Conservation (phyloP, 176 grass and related monocot species). For the Themeda triandra region DNA sequence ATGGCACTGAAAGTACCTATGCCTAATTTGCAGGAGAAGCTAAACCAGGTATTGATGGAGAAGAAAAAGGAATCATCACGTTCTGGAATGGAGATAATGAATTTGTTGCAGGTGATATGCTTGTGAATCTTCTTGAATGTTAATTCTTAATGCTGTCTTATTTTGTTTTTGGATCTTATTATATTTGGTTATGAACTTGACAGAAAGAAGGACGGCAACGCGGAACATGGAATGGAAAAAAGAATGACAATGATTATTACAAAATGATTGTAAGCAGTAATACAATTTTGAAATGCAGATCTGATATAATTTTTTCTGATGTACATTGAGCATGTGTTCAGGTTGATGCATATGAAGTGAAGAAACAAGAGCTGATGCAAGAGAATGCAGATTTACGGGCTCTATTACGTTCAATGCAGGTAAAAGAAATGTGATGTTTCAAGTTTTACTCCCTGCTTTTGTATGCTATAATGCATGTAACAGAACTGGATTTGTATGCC, state of each 20-base stretch:
- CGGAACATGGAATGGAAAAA: constrained; percentile 96
- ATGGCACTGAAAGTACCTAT: constrained; percentile 10
- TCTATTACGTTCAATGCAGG: constrained; percentile 94
- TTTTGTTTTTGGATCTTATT: constrained; percentile 1
- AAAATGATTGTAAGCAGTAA: constrained; percentile 91
- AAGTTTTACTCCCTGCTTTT: background rate
- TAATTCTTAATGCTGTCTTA: background rate
- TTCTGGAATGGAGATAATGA: constrained; percentile 99
- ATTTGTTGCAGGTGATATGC: constrained; percentile 75
- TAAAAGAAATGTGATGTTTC: constrained; percentile 32
- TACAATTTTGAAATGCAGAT: constrained; percentile 9
- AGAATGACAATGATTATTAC: constrained; percentile 91
- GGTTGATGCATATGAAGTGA: constrained; percentile 97
- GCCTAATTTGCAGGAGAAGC: constrained; percentile 62
- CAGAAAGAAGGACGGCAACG: constrained; percentile 95
- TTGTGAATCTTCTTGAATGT: constrained; percentile 12
- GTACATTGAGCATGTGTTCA: constrained; percentile 25
- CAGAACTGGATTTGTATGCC: background rate
- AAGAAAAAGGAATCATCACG: constrained; percentile 98
- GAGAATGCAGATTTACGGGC: constrained; percentile 93
- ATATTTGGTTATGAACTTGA: constrained; percentile 33
- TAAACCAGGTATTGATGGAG: constrained; percentile 94
- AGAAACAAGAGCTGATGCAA: constrained; percentile 89
- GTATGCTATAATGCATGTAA: background rate
- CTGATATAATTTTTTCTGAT: constrained; percentile 26